phyloP scores from a whole-genome alignment of 2,329 filamentous ascomycete species.

The Corinectria fuckeliana region DNA sequence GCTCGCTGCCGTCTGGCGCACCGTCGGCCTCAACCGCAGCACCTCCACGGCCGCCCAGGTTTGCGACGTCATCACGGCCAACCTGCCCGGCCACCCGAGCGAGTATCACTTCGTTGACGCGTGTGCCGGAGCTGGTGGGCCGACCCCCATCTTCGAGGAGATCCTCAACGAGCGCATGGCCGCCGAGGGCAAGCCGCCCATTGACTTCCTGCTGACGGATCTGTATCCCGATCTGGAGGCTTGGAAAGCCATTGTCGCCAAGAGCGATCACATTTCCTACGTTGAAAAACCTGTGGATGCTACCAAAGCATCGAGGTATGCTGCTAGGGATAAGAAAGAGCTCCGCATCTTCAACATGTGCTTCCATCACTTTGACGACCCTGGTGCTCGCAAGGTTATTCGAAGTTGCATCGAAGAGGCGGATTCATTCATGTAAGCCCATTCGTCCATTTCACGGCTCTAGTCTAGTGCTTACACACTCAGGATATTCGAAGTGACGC shows the following conservation, averaged over 20 bases:
- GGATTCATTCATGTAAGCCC: conserved; percentile 28
- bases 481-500: conserved; percentile 33
- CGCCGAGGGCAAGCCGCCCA: conserved; percentile 22
- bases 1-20: conserved; percentile 28
- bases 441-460: too few species aligned
- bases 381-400: conserved; percentile 29
- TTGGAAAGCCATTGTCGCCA: conserved; percentile 28
- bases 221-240: conserved; percentile 30
- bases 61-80: conserved; percentile 28
- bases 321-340: conserved; percentile 28
- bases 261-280: conserved; percentile 29
- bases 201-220: conserved; percentile 30
- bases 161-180: conserved; percentile 28
- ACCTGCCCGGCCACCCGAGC: conserved; percentile 26
- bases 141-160: conserved; percentile 30
- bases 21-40: conserved; percentile 30
- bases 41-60: conserved; percentile 25
- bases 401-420: conserved; percentile 30
- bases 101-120: conserved; percentile 32
- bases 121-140: conserved; percentile 28
- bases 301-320: conserved; percentile 24
- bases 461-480: neutral
- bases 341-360: conserved; percentile 34
- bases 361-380: conserved; percentile 34
- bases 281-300: conserved; percentile 30